Conservation (phyloP, 169 alveolate genomes). For the Babesia caballi region DNA sequence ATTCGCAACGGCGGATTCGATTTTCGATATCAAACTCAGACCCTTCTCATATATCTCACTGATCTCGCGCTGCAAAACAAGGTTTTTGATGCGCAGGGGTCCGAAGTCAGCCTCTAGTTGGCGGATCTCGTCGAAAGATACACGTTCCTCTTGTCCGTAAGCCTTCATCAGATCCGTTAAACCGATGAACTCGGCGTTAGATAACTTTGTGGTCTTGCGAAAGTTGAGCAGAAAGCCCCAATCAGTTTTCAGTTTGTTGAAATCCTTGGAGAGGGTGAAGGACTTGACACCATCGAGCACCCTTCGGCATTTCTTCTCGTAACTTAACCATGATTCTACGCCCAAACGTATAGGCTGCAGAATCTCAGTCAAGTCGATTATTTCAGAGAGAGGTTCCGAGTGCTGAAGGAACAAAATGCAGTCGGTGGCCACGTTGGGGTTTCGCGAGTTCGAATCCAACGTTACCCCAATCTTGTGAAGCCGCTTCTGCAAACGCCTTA, state of each 20-base stretch:
- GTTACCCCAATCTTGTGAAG: constrained; percentile 26
- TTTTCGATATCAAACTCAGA: constrained; percentile 8
- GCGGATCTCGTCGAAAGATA: constrained; percentile 20
- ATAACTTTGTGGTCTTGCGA: constrained; percentile 33
- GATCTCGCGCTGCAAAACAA: constrained; percentile 33
- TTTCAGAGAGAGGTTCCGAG: constrained; percentile 38
- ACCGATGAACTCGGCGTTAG: constrained; percentile 14
- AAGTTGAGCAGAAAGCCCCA: constrained; percentile 43
- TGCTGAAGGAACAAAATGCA: constrained; percentile 44
- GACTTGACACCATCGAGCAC: constrained; percentile 30
- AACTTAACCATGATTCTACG: constrained; percentile 36
- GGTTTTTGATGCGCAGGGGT: constrained; percentile 33
- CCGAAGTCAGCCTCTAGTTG: constrained; percentile 33
- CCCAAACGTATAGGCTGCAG: constrained; percentile 41
- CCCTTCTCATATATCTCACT: constrained; percentile 46
- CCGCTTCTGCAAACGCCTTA: constrained; percentile 33
- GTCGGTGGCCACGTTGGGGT: constrained; percentile 39
- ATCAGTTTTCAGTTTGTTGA: constrained; percentile 48
- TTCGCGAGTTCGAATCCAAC: constrained; percentile 19
- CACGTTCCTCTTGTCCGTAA: constrained; percentile 17
- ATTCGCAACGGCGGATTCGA: neutral
- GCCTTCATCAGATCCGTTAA: constrained; percentile 13
- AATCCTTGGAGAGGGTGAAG: constrained; percentile 6
- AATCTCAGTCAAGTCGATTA: constrained; percentile 15
- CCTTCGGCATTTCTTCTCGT: constrained; percentile 54